Conservation (phyloP, 495 filamentous ascomycete genomes). For the Cetradonia linearis region DNA sequence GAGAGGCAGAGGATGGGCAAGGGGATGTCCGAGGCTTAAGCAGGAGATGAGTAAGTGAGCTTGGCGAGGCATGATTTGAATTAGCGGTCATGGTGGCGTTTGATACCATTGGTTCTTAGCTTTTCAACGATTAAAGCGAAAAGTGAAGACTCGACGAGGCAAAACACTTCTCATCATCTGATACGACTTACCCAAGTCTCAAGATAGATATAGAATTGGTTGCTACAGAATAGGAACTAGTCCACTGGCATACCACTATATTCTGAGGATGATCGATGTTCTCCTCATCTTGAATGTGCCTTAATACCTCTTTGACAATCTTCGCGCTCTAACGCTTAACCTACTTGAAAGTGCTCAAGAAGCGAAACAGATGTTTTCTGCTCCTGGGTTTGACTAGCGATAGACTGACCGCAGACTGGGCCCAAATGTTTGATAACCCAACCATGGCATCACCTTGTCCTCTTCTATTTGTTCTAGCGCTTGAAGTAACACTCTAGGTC, state of each 20-base stretch:
- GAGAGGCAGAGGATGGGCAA: slow-evolving; percentile 35
- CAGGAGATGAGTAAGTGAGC: neutral
- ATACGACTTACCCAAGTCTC: neutral
- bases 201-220: slow-evolving; percentile 1
- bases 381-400: neutral
- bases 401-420: neutral
- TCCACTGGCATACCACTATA: neutral
- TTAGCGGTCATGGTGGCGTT: slow-evolving; percentile 19
- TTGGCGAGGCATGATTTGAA: slow-evolving; percentile 1
- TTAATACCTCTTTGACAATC: neutral
- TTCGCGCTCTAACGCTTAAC: neutral
- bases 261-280: neutral
- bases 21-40: slow-evolving; percentile 11
- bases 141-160: neutral
- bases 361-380: neutral
- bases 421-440: neutral
- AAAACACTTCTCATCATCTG: neutral
- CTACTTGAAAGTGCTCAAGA: neutral
- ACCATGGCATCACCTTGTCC: neutral
- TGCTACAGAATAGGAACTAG: neutral
- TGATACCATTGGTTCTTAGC: slow-evolving; percentile 9
- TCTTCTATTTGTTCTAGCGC: neutral
- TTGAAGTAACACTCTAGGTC: neutral
- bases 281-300: neutral
- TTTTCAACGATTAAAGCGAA: neutral